Conservation (phyloP, 1,284 basidiomycete genomes). For the Puccinia novopanici region DNA sequence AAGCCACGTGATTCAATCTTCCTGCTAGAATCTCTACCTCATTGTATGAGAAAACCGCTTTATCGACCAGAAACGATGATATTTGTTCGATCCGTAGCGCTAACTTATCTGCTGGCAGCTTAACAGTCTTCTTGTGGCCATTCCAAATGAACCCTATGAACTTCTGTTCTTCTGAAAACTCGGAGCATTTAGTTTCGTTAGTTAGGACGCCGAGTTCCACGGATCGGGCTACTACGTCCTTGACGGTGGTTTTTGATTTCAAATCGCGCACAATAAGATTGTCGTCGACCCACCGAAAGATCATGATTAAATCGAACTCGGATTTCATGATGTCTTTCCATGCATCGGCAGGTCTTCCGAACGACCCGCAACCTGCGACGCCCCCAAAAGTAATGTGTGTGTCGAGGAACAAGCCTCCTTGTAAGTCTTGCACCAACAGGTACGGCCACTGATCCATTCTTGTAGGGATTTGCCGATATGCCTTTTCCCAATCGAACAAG, state of each 20-base stretch:
- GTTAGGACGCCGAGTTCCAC: background rate
- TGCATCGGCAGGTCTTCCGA: constrained; percentile 14
- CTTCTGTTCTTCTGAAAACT: constrained; percentile 13
- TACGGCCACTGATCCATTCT: too few species aligned
- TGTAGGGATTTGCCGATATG: too few species aligned
- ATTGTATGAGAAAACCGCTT: background rate
- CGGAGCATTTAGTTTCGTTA: background rate
- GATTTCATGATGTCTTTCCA: background rate
- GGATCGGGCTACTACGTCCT: background rate
- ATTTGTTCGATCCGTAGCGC: background rate
- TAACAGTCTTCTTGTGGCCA: background rate
- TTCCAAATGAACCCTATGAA: constrained; percentile 5
- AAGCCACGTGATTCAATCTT: constrained; percentile 1
- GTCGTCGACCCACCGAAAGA: constrained; percentile 21
- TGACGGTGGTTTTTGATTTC: background rate
- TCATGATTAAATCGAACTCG: constrained; percentile 1
- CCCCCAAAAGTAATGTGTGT: background rate
- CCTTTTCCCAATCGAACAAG: too few species aligned
- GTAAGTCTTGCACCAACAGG: background rate
- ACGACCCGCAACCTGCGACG: background rate
- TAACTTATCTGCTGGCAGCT: background rate
- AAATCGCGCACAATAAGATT: background rate
- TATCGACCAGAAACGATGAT: background rate
- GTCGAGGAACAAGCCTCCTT: background rate
- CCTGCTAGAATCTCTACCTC: background rate